These are phyloP conservation scores for Cercospora zeina DNA, from an alignment of 2,329 filamentous ascomycete species.

Conservation along the genomic window DNA sequence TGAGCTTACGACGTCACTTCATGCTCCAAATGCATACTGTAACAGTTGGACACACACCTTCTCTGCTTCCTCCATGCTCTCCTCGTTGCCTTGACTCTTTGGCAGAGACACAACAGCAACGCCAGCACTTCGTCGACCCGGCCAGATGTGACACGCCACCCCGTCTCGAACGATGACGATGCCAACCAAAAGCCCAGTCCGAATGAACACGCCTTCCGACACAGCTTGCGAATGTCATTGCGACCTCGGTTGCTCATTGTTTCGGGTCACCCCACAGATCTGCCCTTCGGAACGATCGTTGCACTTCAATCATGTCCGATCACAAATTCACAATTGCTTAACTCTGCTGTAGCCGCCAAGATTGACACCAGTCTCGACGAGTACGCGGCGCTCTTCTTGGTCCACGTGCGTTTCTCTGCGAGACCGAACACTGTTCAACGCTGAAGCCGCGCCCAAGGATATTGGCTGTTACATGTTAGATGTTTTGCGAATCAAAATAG, in stretches of 20 bases:
- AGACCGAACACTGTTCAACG: conserved; percentile 1
- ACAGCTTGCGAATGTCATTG: background rate
- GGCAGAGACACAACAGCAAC: background rate
- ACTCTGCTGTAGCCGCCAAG: background rate
- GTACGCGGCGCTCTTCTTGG: conserved; percentile 10
- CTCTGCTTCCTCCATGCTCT: background rate
- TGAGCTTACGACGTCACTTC: background rate
- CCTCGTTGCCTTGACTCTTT: background rate
- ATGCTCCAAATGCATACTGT: background rate
- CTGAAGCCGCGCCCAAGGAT: conserved; percentile 1
- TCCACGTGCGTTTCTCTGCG: background rate
- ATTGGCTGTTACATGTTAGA: background rate
- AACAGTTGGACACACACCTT: background rate
- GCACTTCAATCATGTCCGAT: background rate
- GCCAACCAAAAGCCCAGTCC: conserved; percentile 1
- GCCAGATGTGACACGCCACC: background rate
- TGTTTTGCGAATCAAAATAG: background rate
- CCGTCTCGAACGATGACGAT: background rate
- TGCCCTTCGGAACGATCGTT: background rate
- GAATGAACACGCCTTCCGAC: background rate
- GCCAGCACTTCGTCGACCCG: background rate
- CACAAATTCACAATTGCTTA: background rate
- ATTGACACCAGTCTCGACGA: background rate
- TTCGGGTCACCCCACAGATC: background rate
- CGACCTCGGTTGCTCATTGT: background rate